These are phyloP conservation scores for Yamadazyma blattariae DNA, from an alignment of 1,139 yeast species.

Conservation along the genomic window DNA sequence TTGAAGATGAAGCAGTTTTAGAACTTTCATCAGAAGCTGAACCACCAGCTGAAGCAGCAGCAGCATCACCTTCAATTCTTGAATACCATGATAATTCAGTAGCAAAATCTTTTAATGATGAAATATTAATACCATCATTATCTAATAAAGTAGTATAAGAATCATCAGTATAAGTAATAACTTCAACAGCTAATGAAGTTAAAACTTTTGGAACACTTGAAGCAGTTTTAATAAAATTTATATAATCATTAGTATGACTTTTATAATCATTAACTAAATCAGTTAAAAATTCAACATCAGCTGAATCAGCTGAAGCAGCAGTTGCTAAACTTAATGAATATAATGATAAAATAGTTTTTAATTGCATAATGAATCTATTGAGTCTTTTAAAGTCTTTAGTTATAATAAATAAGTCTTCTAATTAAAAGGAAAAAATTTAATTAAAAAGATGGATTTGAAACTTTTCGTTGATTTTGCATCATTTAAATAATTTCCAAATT, in stretches of 20 bases:
- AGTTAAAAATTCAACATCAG: conserved; percentile 36
- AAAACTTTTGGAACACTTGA: conserved; percentile 30
- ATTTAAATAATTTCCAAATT: not conserved
- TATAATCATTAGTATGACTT: conserved; percentile 23
- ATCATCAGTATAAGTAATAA: conserved; percentile 40
- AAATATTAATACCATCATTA: conserved; percentile 20
- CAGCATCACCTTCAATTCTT: conserved; percentile 20
- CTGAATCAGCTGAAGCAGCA: conserved; percentile 22
- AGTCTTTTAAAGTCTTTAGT: too few species aligned
- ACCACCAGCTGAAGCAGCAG: conserved; percentile 9
- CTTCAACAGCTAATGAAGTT: conserved; percentile 34
- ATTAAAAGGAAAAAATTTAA: too few species aligned
- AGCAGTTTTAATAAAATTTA: conserved; percentile 34
- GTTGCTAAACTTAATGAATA: conserved; percentile 4
- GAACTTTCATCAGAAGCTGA: conserved; percentile 8
- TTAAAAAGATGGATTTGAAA: not conserved
- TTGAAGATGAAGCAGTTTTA: conserved; percentile 7
- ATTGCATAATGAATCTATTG: conserved; percentile 7
- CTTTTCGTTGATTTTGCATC: too few species aligned
- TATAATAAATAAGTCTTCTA: too few species aligned
- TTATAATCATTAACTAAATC: conserved; percentile 39
- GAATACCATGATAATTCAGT: conserved; percentile 45
- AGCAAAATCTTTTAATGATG: conserved; percentile 31
- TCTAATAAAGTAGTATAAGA: conserved; percentile 39
- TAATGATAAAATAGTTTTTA: conserved; percentile 4